Percentiles rank a stretch among this genome's conserved stretches.
Conservation (phyloP, 371 early-diverging fungal species). For the Rhizopus stolonifer region DNA sequence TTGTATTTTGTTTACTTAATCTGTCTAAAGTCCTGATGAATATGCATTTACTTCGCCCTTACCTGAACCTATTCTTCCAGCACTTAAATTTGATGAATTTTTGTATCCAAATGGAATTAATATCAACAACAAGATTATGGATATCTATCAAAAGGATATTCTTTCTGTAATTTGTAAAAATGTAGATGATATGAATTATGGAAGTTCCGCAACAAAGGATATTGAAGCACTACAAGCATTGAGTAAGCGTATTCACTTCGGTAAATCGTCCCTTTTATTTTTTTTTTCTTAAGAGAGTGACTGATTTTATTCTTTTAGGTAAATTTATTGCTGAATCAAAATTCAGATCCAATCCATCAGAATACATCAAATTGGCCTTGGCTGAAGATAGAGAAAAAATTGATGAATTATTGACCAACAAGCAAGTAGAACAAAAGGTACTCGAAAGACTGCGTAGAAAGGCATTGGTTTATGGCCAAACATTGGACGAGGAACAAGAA, state of each 20-base stretch:
- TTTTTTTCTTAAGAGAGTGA: no score
- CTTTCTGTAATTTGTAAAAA: slow-evolving; percentile 64
- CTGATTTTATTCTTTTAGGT: slow-evolving; percentile 43
- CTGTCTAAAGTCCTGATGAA: slow-evolving; percentile 80
- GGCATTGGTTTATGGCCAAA: slow-evolving; percentile 93
- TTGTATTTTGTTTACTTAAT: background rate
- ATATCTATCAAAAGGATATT: slow-evolving; percentile 74
- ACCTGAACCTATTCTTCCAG: slow-evolving; percentile 85
- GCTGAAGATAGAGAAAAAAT: slow-evolving; percentile 75
- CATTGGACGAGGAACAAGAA: slow-evolving; percentile 51
- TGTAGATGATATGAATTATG: slow-evolving; percentile 87
- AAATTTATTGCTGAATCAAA: slow-evolving; percentile 97
- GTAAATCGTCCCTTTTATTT: no score
- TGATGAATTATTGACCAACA: slow-evolving; percentile 83
- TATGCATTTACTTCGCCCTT: slow-evolving; percentile 88
- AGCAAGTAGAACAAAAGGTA: slow-evolving; percentile 78
- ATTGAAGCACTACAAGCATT: slow-evolving; percentile 91
- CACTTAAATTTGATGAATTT: slow-evolving; percentile 72
- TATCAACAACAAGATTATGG: slow-evolving; percentile 77
- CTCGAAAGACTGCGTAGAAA: slow-evolving; percentile 82
- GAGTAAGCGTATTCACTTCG: slow-evolving; percentile 93
- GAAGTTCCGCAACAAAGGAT: slow-evolving; percentile 89
- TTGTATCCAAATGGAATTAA: slow-evolving; percentile 79
- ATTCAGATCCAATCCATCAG: slow-evolving; percentile 77
- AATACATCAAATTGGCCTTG: slow-evolving; percentile 83